These are phyloP conservation scores for Globisporangium cylindrosporum DNA, from an alignment of 352 stramenopile species.

Conservation along the genomic window DNA sequence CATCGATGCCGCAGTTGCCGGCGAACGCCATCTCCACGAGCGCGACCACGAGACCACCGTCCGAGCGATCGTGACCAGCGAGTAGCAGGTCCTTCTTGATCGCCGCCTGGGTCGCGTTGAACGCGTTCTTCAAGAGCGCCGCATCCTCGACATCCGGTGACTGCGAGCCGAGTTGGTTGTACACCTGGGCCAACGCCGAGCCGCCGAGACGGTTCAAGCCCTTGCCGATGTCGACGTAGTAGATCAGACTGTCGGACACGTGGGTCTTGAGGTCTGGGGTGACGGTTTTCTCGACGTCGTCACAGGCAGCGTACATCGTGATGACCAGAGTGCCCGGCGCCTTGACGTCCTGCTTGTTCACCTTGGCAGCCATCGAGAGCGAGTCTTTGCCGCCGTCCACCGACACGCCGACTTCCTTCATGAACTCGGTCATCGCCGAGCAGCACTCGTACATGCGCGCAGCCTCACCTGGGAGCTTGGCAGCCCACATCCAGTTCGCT, in stretches of 20 bases:
- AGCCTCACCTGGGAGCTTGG: conserved; percentile 98
- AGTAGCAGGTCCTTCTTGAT: conserved; percentile 91
- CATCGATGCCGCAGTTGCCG: conserved; percentile 95
- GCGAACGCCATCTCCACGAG: conserved; percentile 99
- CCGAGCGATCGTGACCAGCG: conserved; percentile 97
- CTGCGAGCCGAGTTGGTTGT: conserved; percentile 82
- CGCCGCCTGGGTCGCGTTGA: conserved; percentile 91
- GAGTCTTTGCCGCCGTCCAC: conserved; percentile 99
- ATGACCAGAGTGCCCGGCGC: conserved; percentile 96
- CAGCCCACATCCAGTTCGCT: conserved; percentile 99
- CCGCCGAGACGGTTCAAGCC: conserved; percentile 93
- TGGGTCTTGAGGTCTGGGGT: conserved; percentile 97
- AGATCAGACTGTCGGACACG: conserved; percentile 73
- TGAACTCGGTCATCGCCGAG: conserved; percentile 92
- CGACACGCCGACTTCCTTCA: conserved; percentile 94
- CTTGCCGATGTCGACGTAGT: conserved; percentile 95
- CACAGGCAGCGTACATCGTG: conserved; percentile 96
- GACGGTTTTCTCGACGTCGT: conserved; percentile 96
- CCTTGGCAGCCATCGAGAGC: conserved; percentile 97
- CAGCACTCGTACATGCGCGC: conserved; percentile 99
- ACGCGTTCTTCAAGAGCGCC: conserved; percentile 90
- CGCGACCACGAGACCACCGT: conserved; percentile 95
- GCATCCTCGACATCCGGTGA: conserved; percentile 94
- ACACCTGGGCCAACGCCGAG: conserved; percentile 95
- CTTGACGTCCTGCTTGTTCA: conserved; percentile 95